These are phyloP conservation scores for Fomes fomentarius DNA, from an alignment of 1,284 basidiomycete genomes.

Conservation along the genomic window DNA sequence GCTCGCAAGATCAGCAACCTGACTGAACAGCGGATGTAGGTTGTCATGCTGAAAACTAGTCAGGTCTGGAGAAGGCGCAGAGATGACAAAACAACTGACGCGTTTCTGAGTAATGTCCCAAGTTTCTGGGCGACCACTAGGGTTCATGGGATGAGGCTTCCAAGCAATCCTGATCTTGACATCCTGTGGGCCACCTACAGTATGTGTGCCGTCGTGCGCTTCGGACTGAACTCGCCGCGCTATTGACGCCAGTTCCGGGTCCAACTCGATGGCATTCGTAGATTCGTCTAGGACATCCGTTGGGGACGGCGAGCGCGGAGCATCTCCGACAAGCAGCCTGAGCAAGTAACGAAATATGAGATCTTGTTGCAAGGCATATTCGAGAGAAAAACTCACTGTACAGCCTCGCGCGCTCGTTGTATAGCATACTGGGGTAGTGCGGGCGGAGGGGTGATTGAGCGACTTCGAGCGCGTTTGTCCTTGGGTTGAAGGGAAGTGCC, in stretches of 20 bases:
- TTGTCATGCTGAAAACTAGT: constrained; percentile 52
- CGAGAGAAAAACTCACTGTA: constrained; percentile 48
- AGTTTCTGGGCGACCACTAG: constrained; percentile 38
- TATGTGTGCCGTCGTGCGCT: constrained; percentile 28
- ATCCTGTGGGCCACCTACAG: constrained; percentile 39
- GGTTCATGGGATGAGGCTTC: constrained; percentile 62
- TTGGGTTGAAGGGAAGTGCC: constrained; percentile 23
- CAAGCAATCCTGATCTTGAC: constrained; percentile 61
- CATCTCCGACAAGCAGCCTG: constrained; percentile 49
- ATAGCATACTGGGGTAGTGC: constrained; percentile 52
- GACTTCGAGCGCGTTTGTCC: constrained; percentile 52
- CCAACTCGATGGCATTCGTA: constrained; percentile 50
- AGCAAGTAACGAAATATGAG: not conserved
- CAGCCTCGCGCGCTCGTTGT: constrained; percentile 54
- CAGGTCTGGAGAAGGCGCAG: constrained; percentile 1
- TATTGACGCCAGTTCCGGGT: constrained; percentile 65
- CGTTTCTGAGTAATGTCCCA: constrained; percentile 61
- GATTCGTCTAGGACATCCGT: constrained; percentile 47
- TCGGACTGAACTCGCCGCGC: constrained; percentile 38
- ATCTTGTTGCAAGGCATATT: not conserved
- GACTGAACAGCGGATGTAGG: constrained; percentile 63
- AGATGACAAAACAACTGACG: constrained; percentile 41
- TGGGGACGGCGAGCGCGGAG: constrained; percentile 49
- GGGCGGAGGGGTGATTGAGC: constrained; percentile 77
- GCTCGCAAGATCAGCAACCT: constrained; percentile 58